Base-by-base conservation (phyloP, 2,329 filamentous ascomycete species). In the Fusarium zealandicum region DNA sequence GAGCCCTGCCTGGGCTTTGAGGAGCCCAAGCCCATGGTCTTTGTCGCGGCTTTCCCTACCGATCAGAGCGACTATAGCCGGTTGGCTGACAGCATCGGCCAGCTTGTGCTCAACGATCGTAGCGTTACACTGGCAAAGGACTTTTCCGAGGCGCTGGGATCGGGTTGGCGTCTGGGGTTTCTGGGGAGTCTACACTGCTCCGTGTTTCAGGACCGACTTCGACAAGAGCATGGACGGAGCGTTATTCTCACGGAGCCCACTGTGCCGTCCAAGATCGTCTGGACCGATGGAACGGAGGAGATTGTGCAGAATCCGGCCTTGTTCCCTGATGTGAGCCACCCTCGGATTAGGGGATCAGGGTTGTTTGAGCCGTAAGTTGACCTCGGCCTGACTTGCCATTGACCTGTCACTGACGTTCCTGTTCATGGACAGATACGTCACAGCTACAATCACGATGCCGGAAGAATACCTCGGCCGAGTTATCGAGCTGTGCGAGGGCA, bases 1-100 rank as follows among this genome's bases (percentile, higher is more conserved):
- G 82, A 93, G 72, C 87, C 90, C 11, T 88, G 93, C 47, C 92
- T 92, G 0, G 95, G 93, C 3, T 99, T 99, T 57, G 93, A 96
- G 70, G 95, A 99, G 73, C 93, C 95, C 1, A 96, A 99, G 73
- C 90, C 93, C 6, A 99, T 99, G 95, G 95, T 99, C 5, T 99
- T 99, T 65, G 95, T 99, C 4, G 93, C 93, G 1, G 95, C 95
- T 0, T 99, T 96, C 67, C 95, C 95, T 0, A 92, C 93, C 0
- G 93, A 99, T 68, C 92, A 96, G 64, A 81, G 87, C 65, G 91
- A 96, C 72, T 93, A 96, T 70, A 83, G 85, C 36, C 90, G 92
- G 69, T 79, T 99, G 4, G 91, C 96, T 60, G 93, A 98, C 72
- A 96, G 92, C 72, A 97, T 99, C 70, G 89, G 89, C 56, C 93